Evolutionary conservation across 352 stramenopile genomes (phyloP).

Genomic region (Phytophthora capsici): DNA sequence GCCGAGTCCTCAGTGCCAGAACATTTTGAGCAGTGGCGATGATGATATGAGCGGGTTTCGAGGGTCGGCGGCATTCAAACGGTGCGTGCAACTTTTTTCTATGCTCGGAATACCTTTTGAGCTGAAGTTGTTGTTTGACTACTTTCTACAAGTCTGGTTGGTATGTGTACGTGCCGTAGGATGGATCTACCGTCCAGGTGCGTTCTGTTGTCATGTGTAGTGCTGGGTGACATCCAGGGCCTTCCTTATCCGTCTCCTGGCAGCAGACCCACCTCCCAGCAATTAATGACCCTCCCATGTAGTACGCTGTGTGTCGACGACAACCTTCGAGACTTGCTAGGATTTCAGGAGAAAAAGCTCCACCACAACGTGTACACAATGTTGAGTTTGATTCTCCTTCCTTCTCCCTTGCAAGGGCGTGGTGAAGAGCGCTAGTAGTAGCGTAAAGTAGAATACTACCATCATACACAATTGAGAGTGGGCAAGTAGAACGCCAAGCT

Average conservation of each 20-base stretch:
- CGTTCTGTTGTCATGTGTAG: slow-evolving; percentile 40
- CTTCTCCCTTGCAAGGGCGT: slow-evolving; percentile 11
- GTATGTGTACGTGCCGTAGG: slow-evolving; percentile 52
- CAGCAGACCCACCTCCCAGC: slow-evolving; percentile 62
- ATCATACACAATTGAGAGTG: slow-evolving; percentile 42
- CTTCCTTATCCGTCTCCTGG: slow-evolving; percentile 42
- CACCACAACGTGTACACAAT: slow-evolving; percentile 49
- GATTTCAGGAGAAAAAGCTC: slow-evolving; percentile 36
- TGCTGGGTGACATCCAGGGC: slow-evolving; percentile 40
- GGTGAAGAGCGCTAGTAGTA: slow-evolving; percentile 40
- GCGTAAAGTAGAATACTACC: slow-evolving; percentile 53
- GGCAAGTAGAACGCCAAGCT: slow-evolving; percentile 28
- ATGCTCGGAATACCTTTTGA: too few species aligned
- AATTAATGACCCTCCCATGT: slow-evolving; percentile 50
- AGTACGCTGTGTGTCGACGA: slow-evolving; percentile 55
- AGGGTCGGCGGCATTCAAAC: slow-evolving; percentile 36
- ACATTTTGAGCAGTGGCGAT: slow-evolving; percentile 46
- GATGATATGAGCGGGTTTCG: slow-evolving; percentile 32
- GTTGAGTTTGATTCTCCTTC: background rate
- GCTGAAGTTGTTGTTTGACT: too few species aligned
- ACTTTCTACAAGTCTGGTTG: slow-evolving; percentile 25
- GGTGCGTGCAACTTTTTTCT: slow-evolving; percentile 36
- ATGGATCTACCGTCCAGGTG: slow-evolving; percentile 40
- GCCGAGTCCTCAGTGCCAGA: slow-evolving; percentile 38
- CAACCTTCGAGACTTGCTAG: slow-evolving; percentile 40